Evolutionary conservation across 495 filamentous ascomycete species (phyloP).

Genomic region (Aspergillus bridgeri): DNA sequence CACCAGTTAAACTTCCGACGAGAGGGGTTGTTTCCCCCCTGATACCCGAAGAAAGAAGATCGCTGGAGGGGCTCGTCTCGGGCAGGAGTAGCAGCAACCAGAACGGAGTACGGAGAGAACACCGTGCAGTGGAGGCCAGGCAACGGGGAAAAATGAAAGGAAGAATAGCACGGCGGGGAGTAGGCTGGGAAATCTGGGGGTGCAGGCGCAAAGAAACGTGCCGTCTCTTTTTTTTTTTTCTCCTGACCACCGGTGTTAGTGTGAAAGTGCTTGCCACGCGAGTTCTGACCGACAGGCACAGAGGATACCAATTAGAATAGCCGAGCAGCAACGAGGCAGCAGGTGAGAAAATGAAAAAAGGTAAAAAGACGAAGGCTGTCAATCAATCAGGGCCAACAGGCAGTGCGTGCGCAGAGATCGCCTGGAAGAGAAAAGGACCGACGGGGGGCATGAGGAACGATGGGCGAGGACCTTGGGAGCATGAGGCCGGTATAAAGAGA

Average conservation of each 20-base stretch:
- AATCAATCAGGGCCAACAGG: constrained; percentile 9
- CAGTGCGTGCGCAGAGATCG: constrained; percentile 12
- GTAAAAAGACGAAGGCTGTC: background rate
- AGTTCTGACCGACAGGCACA: background rate
- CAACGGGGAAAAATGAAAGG: background rate
- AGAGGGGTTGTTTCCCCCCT: constrained; percentile 4
- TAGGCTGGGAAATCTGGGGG: background rate
- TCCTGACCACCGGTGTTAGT: background rate
- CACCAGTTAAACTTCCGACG: constrained; percentile 1
- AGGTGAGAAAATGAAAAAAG: background rate
- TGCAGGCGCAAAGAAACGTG: background rate
- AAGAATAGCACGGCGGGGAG: background rate
- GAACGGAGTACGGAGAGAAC: background rate
- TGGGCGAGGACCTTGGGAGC: constrained; percentile 15
- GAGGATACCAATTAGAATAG: constrained; percentile 10
- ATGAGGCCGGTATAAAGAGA: constrained; percentile 5
- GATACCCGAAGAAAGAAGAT: constrained; percentile 2
- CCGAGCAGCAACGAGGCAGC: background rate
- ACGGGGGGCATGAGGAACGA: constrained; percentile 17
- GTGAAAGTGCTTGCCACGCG: background rate
- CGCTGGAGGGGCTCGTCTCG: background rate
- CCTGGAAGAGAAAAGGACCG: constrained; percentile 11
- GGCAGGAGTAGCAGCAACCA: background rate
- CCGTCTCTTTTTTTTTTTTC: background rate
- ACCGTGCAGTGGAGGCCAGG: background rate